phyloP scores from a whole-genome alignment of 2,329 filamentous ascomycete genomes.

The Penicillium occitanis region DNA sequence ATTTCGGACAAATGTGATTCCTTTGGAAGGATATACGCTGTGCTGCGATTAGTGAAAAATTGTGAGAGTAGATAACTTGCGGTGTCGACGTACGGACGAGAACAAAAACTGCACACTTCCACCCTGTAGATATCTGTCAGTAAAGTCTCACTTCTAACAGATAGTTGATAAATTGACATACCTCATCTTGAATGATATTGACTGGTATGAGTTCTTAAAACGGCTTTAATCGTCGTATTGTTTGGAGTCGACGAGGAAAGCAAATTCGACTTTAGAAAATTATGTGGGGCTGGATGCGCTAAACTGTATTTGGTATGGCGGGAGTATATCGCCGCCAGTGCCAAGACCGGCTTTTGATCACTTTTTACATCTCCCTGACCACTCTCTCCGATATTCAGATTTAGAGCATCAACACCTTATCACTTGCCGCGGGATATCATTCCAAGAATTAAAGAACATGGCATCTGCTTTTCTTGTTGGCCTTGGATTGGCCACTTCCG shows the following conservation, averaged over 20 bases:
- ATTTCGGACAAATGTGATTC: slow-evolving; percentile 67
- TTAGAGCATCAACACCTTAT: background rate
- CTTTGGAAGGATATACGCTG: slow-evolving; percentile 60
- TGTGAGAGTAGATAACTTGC: background rate
- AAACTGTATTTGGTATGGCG: background rate
- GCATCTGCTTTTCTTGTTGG: slow-evolving; percentile 46
- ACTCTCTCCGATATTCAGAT: background rate
- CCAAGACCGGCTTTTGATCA: slow-evolving; percentile 39
- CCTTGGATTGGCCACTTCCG: slow-evolving; percentile 56
- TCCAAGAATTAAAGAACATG: slow-evolving; percentile 31
- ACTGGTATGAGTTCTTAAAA: background rate
- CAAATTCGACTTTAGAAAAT: slow-evolving; percentile 20
- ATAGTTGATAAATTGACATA: slow-evolving; percentile 9
- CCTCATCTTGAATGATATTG: slow-evolving; percentile 26
- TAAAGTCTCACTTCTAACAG: background rate
- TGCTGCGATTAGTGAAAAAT: slow-evolving; percentile 12
- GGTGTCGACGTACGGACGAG: slow-evolving; percentile 49
- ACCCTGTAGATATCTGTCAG: slow-evolving; percentile 29
- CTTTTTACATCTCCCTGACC: slow-evolving; percentile 21
- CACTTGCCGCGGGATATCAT: background rate
- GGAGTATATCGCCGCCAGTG: slow-evolving; percentile 3
- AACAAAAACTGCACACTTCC: slow-evolving; percentile 72
- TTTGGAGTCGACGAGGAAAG: slow-evolving; percentile 6
- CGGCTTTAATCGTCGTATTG: background rate
- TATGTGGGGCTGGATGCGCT: slow-evolving; percentile 19